Conservation (phyloP, 345 rosid species). For the Angophora floribunda region DNA sequence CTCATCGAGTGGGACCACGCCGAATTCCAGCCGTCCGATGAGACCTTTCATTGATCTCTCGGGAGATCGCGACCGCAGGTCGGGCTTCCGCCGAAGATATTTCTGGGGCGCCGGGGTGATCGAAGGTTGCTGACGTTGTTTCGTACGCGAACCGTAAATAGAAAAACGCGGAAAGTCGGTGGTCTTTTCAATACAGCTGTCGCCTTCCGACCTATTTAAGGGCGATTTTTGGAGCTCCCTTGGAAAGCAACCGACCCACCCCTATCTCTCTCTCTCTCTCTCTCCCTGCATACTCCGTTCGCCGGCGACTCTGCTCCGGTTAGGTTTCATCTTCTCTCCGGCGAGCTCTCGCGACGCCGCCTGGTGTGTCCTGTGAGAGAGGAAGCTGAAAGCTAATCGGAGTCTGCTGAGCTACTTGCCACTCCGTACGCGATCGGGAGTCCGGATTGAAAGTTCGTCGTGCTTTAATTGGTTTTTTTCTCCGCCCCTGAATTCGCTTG, state of each 20-base stretch:
- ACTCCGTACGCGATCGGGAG: not conserved
- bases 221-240: not conserved
- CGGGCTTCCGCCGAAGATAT: not conserved
- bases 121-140: not conserved
- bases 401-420: not conserved
- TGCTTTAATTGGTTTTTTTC: not conserved
- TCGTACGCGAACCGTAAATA: not conserved
- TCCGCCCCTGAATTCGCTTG: conserved; percentile 6
- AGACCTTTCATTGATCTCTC: not conserved
- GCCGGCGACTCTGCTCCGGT: not conserved
- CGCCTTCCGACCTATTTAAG: not conserved
- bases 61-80: not conserved
- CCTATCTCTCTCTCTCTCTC: not conserved
- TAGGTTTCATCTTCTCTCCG: not conserved
- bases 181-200: not conserved
- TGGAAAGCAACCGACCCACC: not conserved
- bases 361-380: not conserved
- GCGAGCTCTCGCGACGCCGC: not conserved
- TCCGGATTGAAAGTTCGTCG: not conserved
- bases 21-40: not conserved
- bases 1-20: not conserved
- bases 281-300: not conserved
- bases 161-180: not conserved
- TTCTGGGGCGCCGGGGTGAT: not conserved
- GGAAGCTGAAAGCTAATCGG: not conserved